A percentile compares a stretch with the other conserved stretches of the same genome.
phyloP scores from a whole-genome alignment of 179 eudicot genomes.

The Beta lomatogona region DNA sequence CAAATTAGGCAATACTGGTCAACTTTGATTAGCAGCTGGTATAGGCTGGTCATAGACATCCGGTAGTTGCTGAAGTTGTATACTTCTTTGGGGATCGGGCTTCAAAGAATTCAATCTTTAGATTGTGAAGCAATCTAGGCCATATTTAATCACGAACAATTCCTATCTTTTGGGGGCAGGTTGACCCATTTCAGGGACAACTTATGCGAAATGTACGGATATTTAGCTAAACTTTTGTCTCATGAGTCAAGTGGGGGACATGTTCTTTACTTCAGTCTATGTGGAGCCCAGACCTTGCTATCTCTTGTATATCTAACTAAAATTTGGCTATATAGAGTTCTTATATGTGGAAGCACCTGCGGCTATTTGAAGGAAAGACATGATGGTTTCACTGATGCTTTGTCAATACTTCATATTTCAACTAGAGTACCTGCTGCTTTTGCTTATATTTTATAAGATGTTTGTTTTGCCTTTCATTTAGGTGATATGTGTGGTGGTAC shows the following conservation, averaged over 20 bases:
- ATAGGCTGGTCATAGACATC: not conserved
- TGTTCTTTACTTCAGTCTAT: no score
- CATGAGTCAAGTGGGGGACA: no score
- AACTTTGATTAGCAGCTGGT: not conserved
- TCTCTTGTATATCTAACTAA: no score
- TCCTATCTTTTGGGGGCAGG: not conserved
- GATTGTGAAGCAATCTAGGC: not conserved
- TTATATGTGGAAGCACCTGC: not conserved
- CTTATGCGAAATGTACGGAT: not conserved
- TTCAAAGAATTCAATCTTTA: not conserved
- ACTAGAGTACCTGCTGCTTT: not conserved
- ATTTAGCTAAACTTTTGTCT: no score
- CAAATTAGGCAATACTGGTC: not conserved
- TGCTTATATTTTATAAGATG: slow-evolving; percentile 29
- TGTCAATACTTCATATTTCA: not conserved
- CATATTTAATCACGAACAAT: not conserved
- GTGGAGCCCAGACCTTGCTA: no score
- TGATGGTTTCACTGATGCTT: not conserved
- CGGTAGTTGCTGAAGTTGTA: not conserved
- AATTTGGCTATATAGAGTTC: no score
- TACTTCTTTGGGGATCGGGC: not conserved
- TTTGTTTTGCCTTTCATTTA: slow-evolving; percentile 48
- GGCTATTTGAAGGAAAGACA: not conserved
- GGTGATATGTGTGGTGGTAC: slow-evolving; percentile 99
- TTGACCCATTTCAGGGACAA: not conserved